phyloP scores from a whole-genome alignment of 805 yeast species.

The Candida silvicultrix region DNA sequence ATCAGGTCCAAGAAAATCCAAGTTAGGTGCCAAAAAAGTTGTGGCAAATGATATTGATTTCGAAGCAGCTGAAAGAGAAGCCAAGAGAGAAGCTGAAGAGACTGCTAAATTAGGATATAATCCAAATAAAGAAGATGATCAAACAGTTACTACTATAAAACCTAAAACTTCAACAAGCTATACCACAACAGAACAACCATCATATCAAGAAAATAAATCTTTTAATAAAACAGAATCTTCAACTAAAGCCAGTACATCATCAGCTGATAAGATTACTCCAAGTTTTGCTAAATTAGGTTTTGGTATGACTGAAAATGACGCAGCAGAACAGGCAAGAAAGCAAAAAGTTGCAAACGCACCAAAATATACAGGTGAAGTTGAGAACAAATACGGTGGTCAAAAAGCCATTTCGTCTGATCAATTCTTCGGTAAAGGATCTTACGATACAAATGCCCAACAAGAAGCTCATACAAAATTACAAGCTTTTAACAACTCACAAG shows the following conservation, averaged over 20 bases:
- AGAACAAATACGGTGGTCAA: constrained; percentile 75
- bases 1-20: constrained; percentile 52
- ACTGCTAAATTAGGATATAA: constrained; percentile 36
- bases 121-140: constrained; percentile 23
- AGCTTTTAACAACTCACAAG: constrained; percentile 76
- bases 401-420: constrained; percentile 96
- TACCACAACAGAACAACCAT: constrained; percentile 12
- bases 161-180: constrained; percentile 15
- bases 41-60: constrained; percentile 47
- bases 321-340: constrained; percentile 38
- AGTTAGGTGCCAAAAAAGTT: constrained; percentile 52
- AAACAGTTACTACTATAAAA: constrained; percentile 9
- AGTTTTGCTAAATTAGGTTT: constrained; percentile 80
- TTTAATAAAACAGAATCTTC: constrained; percentile 3
- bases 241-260: constrained; percentile 6
- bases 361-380: constrained; percentile 69
- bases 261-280: constrained; percentile 48
- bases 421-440: constrained; percentile 81
- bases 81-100: constrained; percentile 76
- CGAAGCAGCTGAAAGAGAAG: constrained; percentile 69
- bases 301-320: constrained; percentile 74
- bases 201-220: constrained; percentile 5
- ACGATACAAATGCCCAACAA: constrained; percentile 66
- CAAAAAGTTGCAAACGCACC: constrained; percentile 45
- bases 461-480: constrained; percentile 83